Evolutionary conservation across 345 rosid genomes (phyloP).

Genomic region (Salix dunnii): DNA sequence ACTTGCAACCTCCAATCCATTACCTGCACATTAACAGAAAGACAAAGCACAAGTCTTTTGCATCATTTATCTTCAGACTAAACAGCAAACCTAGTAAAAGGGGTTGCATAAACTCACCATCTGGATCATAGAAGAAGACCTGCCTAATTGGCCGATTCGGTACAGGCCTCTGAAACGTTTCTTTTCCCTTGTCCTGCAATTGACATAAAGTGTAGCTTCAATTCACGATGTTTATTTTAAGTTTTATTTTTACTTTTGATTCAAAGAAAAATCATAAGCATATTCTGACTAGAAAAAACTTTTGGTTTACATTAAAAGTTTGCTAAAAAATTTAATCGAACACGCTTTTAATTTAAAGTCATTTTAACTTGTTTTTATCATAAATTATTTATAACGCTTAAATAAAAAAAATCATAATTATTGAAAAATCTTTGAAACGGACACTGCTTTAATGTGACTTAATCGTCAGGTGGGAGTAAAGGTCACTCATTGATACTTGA

Average conservation of each 20-base stretch:
- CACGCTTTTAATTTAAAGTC: too few relatives aligned
- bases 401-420: too few relatives aligned
- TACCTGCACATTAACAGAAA: slow-evolving; percentile 45
- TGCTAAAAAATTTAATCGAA: too few relatives aligned
- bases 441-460: neutral
- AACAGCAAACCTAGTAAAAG: neutral
- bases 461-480: neutral
- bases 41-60: neutral
- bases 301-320: too few relatives aligned
- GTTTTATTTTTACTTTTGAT: too few relatives aligned
- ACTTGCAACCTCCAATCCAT: slow-evolving; percentile 87
- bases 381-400: too few relatives aligned
- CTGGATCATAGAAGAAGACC: slow-evolving; percentile 93
- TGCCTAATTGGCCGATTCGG: slow-evolving; percentile 73
- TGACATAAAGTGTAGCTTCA: neutral
- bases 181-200: slow-evolving; percentile 73
- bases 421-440: too few relatives aligned
- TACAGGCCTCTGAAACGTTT: slow-evolving; percentile 61
- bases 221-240: neutral
- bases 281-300: too few relatives aligned
- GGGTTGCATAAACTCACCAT: slow-evolving; percentile 45
- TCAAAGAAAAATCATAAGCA: too few relatives aligned
- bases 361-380: too few relatives aligned
- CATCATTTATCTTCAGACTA: neutral
- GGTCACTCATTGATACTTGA: neutral